phyloP scores from a whole-genome alignment of 345 rosid genomes.

The Eutrema yunnanense region DNA sequence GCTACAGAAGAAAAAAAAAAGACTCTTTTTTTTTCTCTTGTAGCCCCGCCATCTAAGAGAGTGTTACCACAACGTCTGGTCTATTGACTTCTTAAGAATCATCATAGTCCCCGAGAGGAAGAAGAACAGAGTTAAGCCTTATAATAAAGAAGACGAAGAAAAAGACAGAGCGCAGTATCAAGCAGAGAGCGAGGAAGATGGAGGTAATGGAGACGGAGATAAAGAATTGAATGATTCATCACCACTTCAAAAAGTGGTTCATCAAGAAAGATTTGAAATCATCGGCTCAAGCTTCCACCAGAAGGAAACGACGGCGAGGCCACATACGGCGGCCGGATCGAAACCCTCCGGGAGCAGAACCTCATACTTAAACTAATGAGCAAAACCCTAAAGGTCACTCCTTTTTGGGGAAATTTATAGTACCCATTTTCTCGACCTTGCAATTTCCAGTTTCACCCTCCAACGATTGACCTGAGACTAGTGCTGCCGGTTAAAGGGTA shows the following conservation, averaged over 20 bases:
- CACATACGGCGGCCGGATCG: not conserved
- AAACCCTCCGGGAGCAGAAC: slow-evolving; percentile 33
- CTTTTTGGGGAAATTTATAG: not conserved
- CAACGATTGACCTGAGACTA: not conserved
- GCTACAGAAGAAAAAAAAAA: not conserved
- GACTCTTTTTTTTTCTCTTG: not conserved
- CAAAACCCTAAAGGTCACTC: slow-evolving; percentile 16
- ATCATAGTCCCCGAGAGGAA: slow-evolving; percentile 36
- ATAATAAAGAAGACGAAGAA: not conserved
- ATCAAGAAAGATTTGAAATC: slow-evolving; percentile 17
- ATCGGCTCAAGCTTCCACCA: slow-evolving; percentile 31
- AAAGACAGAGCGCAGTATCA: not conserved
- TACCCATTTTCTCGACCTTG: not conserved
- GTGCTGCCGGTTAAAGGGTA: not conserved
- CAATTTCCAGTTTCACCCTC: slow-evolving; percentile 27
- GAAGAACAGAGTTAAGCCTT: not conserved
- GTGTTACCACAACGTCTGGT: slow-evolving; percentile 23
- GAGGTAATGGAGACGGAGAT: not conserved
- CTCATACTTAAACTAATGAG: slow-evolving; percentile 40
- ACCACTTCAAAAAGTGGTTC: slow-evolving; percentile 11
- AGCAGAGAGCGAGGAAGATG: not conserved
- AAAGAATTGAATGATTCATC: slow-evolving; percentile 12
- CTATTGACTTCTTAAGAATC: slow-evolving; percentile 23
- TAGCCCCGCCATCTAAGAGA: slow-evolving; percentile 26
- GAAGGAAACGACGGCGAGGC: slow-evolving; percentile 2